Evolutionary conservation across 1,139 yeast genomes (phyloP).

Genomic region (Taphrina populina): DNA sequence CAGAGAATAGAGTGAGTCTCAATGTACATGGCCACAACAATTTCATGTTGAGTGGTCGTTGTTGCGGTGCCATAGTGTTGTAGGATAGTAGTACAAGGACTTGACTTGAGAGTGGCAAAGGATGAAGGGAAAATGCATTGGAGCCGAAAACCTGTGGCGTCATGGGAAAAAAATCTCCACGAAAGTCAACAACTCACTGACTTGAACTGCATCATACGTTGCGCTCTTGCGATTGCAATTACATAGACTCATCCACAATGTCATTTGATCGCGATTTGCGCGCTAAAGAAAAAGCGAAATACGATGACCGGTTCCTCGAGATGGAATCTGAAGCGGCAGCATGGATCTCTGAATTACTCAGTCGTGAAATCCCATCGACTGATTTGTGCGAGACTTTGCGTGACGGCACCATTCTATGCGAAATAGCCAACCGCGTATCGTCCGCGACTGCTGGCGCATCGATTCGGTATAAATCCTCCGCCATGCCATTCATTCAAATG

Average conservation of each 20-base stretch:
- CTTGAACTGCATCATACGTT: too few species aligned
- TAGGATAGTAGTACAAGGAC: too few species aligned
- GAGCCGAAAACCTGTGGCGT: too few species aligned
- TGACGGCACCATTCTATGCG: slow-evolving; percentile 62
- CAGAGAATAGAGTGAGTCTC: slow-evolving; percentile 10
- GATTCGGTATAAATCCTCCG: slow-evolving; percentile 55
- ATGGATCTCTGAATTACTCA: slow-evolving; percentile 19
- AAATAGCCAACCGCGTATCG: slow-evolving; percentile 33
- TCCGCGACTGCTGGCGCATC: too few species aligned
- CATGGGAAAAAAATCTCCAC: too few species aligned
- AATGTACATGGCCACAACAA: slow-evolving; percentile 21
- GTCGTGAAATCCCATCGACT: not conserved
- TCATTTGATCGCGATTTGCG: slow-evolving; percentile 30
- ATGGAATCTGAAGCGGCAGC: slow-evolving; percentile 17
- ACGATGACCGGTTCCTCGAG: slow-evolving; percentile 23
- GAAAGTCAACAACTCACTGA: too few species aligned
- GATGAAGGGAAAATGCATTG: too few species aligned
- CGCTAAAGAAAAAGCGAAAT: slow-evolving; percentile 25
- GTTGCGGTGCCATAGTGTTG: too few species aligned
- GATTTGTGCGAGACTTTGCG: slow-evolving; percentile 55
- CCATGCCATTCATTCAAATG: slow-evolving; percentile 84
- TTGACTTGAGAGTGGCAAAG: too few species aligned
- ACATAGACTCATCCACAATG: too few species aligned
- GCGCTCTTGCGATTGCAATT: too few species aligned
- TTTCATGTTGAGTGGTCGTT: slow-evolving; percentile 15